A percentile compares a stretch with the other conserved stretches of the same genome.
These are phyloP conservation scores for Trebouxia sp. DNA, from an alignment of 139 green algal species.

Conservation along the genomic window DNA sequence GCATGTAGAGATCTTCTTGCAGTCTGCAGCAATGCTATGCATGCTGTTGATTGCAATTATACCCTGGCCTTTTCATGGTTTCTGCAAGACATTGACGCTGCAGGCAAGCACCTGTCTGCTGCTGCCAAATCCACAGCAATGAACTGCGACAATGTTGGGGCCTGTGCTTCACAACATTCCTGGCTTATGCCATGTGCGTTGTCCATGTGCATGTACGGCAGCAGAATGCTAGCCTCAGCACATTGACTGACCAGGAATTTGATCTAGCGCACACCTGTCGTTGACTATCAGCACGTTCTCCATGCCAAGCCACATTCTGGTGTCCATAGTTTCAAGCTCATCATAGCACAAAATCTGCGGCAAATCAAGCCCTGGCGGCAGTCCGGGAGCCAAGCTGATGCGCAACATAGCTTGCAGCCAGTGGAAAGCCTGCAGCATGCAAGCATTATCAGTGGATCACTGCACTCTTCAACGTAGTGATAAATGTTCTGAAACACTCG, in stretches of 20 bases:
- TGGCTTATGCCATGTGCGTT: too few species aligned
- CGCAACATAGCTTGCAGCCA: constrained; percentile 70
- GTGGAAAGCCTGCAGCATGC: constrained; percentile 43
- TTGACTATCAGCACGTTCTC: constrained; percentile 66
- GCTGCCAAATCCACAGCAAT: too few species aligned
- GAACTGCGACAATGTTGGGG: too few species aligned
- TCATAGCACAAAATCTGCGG: constrained; percentile 62
- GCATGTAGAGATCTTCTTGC: background rate
- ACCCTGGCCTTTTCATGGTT: too few species aligned
- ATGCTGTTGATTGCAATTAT: too few species aligned
- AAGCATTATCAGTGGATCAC: background rate
- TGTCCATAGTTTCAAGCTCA: constrained; percentile 52
- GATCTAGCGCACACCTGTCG: constrained; percentile 46
- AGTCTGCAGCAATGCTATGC: background rate
- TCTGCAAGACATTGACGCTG: too few species aligned
- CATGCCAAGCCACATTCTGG: constrained; percentile 69
- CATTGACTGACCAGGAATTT: too few species aligned
- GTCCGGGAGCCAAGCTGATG: constrained; percentile 46
- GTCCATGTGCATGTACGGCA: too few species aligned
- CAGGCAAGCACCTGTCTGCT: too few species aligned
- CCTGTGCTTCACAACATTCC: background rate
- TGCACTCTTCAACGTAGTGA: too few species aligned
- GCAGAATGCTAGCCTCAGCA: too few species aligned
- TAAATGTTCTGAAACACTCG: too few species aligned
- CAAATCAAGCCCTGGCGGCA: constrained; percentile 6